Conservation (phyloP, 2,329 filamentous ascomycete species). For the Fusarium zealandicum region DNA sequence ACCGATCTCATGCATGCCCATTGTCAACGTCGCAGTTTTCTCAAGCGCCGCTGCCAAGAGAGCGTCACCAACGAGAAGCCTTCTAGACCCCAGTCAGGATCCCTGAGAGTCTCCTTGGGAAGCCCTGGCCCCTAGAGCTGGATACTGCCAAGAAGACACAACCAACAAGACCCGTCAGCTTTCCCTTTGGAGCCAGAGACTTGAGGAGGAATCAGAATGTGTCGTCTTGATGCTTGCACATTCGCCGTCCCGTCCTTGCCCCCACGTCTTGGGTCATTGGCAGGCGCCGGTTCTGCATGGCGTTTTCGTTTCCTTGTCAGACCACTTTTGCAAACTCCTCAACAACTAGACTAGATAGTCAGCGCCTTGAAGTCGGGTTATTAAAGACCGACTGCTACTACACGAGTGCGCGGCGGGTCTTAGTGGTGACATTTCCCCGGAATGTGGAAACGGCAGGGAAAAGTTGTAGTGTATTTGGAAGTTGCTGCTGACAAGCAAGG, state of each 20-base stretch:
- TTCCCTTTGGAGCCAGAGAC: slow-evolving; percentile 20
- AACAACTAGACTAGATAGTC: neutral
- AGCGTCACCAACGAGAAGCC: slow-evolving; percentile 17
- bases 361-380: neutral
- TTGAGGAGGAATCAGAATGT: neutral
- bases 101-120: slow-evolving; percentile 8
- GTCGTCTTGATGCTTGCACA: neutral
- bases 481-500: too few relatives aligned
- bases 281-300: slow-evolving; percentile 19
- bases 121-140: slow-evolving; percentile 14
- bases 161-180: slow-evolving; percentile 24
- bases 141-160: slow-evolving; percentile 30
- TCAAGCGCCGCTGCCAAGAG: neutral
- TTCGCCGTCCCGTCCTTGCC: slow-evolving; percentile 3
- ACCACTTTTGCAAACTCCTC: slow-evolving; percentile 22
- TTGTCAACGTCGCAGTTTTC: slow-evolving; percentile 18
- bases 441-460: too few relatives aligned
- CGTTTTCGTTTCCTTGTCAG: slow-evolving; percentile 32
- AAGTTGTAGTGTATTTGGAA: too few relatives aligned
- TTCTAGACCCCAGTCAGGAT: slow-evolving; percentile 20
- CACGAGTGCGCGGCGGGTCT: too few relatives aligned
- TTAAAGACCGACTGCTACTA: too few relatives aligned
- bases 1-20: too few relatives aligned
- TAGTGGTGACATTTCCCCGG: too few relatives aligned
- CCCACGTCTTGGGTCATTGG: slow-evolving; percentile 1